A percentile compares a stretch with the other conserved stretches of the same genome.
phyloP scores from a whole-genome alignment of 257 asterid genomes.

The Solanum sejunctum region DNA sequence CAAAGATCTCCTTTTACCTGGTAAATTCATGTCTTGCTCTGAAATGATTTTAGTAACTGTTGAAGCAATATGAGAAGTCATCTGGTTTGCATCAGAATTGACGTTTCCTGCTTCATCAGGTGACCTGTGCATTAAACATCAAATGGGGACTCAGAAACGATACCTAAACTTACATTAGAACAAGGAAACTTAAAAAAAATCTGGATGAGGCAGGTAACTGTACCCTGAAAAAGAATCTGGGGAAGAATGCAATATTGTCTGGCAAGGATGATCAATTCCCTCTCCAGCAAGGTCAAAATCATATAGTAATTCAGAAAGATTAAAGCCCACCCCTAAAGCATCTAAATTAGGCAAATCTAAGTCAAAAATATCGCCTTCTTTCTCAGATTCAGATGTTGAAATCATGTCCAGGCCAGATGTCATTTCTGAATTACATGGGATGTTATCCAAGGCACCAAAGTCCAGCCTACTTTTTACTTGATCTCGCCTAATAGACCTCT shows the following conservation, averaged over 20 bases:
- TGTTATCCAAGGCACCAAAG: slow-evolving; percentile 47
- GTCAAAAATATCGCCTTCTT: slow-evolving; percentile 51
- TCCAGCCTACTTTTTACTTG: slow-evolving; percentile 81
- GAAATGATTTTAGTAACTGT: slow-evolving; percentile 33
- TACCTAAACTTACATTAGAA: background rate
- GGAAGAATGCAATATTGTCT: slow-evolving; percentile 11
- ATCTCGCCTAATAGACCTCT: slow-evolving; percentile 42
- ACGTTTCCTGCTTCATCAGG: slow-evolving; percentile 26
- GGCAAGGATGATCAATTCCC: slow-evolving; percentile 14
- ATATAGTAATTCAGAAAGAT: slow-evolving; percentile 22
- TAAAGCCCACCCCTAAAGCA: slow-evolving; percentile 36
- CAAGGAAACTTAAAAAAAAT: background rate
- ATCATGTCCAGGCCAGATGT: slow-evolving; percentile 26
- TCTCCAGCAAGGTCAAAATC: slow-evolving; percentile 30
- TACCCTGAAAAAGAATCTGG: slow-evolving; percentile 34
- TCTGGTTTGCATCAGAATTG: slow-evolving; percentile 19
- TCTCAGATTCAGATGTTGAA: slow-evolving; percentile 55
- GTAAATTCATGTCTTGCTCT: slow-evolving; percentile 29
- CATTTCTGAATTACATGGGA: slow-evolving; percentile 31
- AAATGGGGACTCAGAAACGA: background rate
- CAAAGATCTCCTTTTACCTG: slow-evolving; percentile 27
- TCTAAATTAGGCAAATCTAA: slow-evolving; percentile 63
- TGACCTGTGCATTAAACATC: slow-evolving; percentile 33
- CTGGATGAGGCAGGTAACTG: background rate
- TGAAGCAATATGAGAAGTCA: slow-evolving; percentile 38